Base-by-base conservation (phyloP, 306 rosid genomes). In the Fagus sylvatica region DNA sequence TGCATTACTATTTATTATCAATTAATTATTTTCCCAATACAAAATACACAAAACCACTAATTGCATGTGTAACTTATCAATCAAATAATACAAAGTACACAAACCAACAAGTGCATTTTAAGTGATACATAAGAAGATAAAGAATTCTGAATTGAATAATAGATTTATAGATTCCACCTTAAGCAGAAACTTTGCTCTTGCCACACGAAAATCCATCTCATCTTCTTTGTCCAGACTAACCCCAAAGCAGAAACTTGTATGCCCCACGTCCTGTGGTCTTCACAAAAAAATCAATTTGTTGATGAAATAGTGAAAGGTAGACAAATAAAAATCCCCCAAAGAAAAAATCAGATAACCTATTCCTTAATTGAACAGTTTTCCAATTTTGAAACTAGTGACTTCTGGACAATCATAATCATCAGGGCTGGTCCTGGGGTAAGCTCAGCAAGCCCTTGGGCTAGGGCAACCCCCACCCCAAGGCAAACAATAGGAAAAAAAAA, bases 221-320 rank as follows among this genome's bases (percentile, higher is more conserved):
- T 96, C 99, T 85, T 96, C 99, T 86, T 96, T 96, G 88, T 96
- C 99, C 71, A 96, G 88, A 74, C 96, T 86, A 75, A 96, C 98
- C 40, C 99, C 99, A 60, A 96, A 32, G 99, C 88, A 22, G 28
- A 78, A 84, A 96, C 89, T 93, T 96, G 88, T 93, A 96, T 42
- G 99, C 98, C 77, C 99, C 99, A 68, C 99, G 98, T 53, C 99
- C 99, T 79, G 99, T 93, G 80, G 99, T 98, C 99, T 95, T 91
- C 78, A 71, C 82, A 22, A 84, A 78, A 60, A 78, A 78, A 33
- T 28, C 42, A 22, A 75, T 33, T 74, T 53, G 76, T 62, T 39
- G 75, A 55, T 56, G 59, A 46, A 10, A 32, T 39, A 28, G 42
- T 66, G 3, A 55, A 67, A 65, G 30, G 10, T 55, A 49, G 42